Conservation (phyloP, 805 yeast species). For the Pichia eremophila region DNA sequence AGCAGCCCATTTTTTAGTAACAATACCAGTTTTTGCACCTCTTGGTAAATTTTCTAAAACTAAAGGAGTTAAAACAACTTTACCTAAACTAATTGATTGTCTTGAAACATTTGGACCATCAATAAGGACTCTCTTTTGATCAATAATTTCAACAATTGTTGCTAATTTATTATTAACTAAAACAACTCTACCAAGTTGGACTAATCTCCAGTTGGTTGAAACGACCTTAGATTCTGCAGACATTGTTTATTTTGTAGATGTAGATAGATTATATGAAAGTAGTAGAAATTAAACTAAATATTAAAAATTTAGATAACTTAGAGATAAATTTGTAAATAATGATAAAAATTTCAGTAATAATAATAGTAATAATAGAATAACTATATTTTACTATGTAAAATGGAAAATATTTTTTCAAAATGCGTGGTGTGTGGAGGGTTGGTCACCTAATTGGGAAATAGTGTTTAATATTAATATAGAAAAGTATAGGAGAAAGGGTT, state of each 20-base stretch:
- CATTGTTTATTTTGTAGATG: slow-evolving; percentile 31
- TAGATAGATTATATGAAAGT: neutral
- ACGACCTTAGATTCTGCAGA: slow-evolving; percentile 51
- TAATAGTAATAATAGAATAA: too few species aligned
- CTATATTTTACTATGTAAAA: too few species aligned
- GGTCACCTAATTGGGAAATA: too few species aligned
- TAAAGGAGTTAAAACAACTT: slow-evolving; percentile 87
- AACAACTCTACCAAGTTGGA: slow-evolving; percentile 98
- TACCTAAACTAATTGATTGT: slow-evolving; percentile 82
- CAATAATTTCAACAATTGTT: slow-evolving; percentile 95
- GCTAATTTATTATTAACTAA: slow-evolving; percentile 91
- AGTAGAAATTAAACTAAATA: too few species aligned
- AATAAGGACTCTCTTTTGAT: slow-evolving; percentile 95
- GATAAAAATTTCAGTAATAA: too few species aligned
- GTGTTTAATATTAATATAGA: too few species aligned
- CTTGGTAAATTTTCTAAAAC: slow-evolving; percentile 82
- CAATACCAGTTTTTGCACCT: slow-evolving; percentile 82
- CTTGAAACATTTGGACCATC: slow-evolving; percentile 97
- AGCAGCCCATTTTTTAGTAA: slow-evolving; percentile 89
- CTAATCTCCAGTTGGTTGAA: slow-evolving; percentile 98
- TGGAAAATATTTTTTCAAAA: too few species aligned
- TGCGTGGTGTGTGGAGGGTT: too few species aligned
- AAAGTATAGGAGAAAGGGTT: too few species aligned
- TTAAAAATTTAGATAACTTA: too few species aligned
- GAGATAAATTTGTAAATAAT: too few species aligned